phyloP scores from a whole-genome alignment of 2,329 filamentous ascomycete species.

The Coccinonectria pachysandricola region DNA sequence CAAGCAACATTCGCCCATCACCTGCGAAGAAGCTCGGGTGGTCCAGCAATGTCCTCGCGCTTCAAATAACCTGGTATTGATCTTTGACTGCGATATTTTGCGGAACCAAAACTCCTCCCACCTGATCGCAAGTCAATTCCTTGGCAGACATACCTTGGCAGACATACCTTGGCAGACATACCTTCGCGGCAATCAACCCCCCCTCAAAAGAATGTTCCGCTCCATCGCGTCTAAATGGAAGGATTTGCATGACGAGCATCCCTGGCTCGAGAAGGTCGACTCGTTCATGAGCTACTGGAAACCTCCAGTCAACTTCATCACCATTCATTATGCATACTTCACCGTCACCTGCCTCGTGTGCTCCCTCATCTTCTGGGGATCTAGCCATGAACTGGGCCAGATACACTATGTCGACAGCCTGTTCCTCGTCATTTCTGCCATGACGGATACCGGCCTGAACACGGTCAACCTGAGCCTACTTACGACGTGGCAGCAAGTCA shows the following conservation, averaged over 20 bases:
- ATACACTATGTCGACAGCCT: constrained; percentile 55
- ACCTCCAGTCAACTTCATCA: constrained; percentile 49
- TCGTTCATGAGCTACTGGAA: constrained; percentile 8
- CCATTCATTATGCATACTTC: constrained; percentile 59
- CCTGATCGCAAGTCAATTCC: no score
- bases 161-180: constrained; percentile 7
- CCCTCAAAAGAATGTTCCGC: no score
- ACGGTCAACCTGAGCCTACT: constrained; percentile 53
- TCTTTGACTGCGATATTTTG: no score
- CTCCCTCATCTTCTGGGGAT: constrained; percentile 51
- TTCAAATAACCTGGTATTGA: constrained; percentile 7
- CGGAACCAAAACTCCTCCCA: no score
- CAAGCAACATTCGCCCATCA: no score
- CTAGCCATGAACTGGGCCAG: constrained; percentile 38
- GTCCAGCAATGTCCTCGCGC: constrained; percentile 10
- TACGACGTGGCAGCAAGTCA: constrained; percentile 57
- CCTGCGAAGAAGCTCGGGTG: no score
- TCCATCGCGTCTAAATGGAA: constrained; percentile 13
- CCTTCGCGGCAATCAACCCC: no score
- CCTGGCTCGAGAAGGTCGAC: constrained; percentile 5
- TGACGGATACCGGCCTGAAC: constrained; percentile 59
- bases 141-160: no score
- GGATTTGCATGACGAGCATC: constrained; percentile 13
- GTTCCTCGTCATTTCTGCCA: constrained; percentile 55
- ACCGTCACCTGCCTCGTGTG: constrained; percentile 42